Evolutionary conservation across 129 eudicot genomes (phyloP).

Genomic region (Flaveria trinervia): DNA sequence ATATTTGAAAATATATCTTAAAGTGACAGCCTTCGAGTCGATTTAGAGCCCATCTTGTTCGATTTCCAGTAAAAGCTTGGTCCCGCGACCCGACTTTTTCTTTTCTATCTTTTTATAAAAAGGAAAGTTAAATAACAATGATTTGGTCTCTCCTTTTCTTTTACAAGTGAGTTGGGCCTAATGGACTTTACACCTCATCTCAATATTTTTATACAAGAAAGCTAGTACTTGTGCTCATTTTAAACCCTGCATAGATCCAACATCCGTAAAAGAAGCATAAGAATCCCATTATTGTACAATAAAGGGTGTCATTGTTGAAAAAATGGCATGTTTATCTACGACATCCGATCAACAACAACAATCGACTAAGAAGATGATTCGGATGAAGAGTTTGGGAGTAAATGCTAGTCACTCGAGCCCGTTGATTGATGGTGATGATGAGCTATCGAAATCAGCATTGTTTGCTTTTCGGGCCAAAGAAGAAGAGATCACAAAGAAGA

Average conservation of each 20-base stretch:
- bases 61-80: background rate
- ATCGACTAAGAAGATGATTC: slow-evolving; percentile 36
- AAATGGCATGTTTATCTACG: slow-evolving; percentile 39
- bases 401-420: slow-evolving; percentile 46
- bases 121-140: slow-evolving; percentile 2
- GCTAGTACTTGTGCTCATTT: slow-evolving; percentile 9
- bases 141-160: slow-evolving; percentile 25
- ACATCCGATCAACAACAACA: slow-evolving; percentile 48
- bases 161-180: slow-evolving; percentile 31
- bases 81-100: background rate
- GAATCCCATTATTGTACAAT: slow-evolving; percentile 29
- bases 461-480: slow-evolving; percentile 76
- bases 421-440: slow-evolving; percentile 58
- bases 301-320: slow-evolving; percentile 16
- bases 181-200: slow-evolving; percentile 42
- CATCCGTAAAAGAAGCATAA: slow-evolving; percentile 38
- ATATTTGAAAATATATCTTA: background rate
- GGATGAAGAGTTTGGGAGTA: slow-evolving; percentile 51
- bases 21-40: background rate
- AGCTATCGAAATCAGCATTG: slow-evolving; percentile 61
- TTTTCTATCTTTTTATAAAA: background rate
- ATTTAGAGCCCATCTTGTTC: background rate
- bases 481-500: slow-evolving; percentile 89
- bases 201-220: slow-evolving; percentile 18
- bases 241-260: slow-evolving; percentile 31